Conservation (phyloP, 2,329 filamentous ascomycete genomes). For the Fusarium ambrosium region DNA sequence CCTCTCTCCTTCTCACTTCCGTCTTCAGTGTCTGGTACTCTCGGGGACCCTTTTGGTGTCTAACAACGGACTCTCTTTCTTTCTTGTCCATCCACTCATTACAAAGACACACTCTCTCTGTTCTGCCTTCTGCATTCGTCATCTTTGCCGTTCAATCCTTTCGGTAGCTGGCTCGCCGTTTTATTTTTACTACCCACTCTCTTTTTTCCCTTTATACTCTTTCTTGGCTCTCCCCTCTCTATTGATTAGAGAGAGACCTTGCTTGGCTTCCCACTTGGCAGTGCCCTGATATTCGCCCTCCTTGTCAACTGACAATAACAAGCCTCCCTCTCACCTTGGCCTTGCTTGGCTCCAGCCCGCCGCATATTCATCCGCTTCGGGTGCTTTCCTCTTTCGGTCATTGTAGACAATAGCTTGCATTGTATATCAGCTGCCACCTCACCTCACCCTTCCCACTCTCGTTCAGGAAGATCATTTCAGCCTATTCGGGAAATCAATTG, state of each 20-base stretch:
- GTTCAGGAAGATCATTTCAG: background rate
- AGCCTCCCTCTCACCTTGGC: conserved; percentile 20
- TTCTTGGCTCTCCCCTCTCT: conserved; percentile 20
- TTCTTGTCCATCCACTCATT: conserved; percentile 12
- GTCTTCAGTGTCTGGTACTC: conserved; percentile 43
- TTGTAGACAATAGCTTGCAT: conserved; percentile 31
- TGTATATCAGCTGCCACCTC: background rate
- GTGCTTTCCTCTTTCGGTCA: conserved; percentile 22
- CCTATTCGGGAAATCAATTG: background rate
- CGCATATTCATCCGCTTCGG: conserved; percentile 24
- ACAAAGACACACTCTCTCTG: background rate
- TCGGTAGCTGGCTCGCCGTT: conserved; percentile 49
- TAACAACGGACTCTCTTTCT: conserved; percentile 14
- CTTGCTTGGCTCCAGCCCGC: conserved; percentile 12
- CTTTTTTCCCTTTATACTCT: background rate
- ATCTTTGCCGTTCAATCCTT: conserved; percentile 51
- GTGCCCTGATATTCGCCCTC: conserved; percentile 23
- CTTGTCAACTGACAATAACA: conserved; percentile 19
- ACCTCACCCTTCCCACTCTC: background rate
- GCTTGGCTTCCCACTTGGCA: conserved; percentile 38
- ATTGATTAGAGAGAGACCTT: conserved; percentile 33
- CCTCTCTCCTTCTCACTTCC: conserved; percentile 12
- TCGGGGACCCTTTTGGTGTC: background rate
- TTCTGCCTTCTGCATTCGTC: conserved; percentile 31
- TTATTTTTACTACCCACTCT: conserved; percentile 22